Evolutionary conservation across 148 eudicot genomes (phyloP), one percentile per base, ranked within the genome.

Genomic region (Amaranthus palmeri): DNA sequence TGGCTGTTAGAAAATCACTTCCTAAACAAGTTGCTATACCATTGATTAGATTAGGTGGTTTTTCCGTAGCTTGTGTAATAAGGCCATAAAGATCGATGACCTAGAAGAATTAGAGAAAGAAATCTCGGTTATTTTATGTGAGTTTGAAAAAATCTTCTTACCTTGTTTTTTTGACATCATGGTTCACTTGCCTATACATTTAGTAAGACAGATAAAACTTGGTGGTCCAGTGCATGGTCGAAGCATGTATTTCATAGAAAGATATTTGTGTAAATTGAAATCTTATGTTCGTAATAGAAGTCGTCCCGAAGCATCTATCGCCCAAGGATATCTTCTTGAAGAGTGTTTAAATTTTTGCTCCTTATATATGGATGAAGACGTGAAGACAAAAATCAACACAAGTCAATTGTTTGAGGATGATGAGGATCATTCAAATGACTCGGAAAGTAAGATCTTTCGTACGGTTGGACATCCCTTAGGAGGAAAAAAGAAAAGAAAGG

Each of bases 381-480:
- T 54, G 1, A 64, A 73, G 6, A 53, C 62, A 7, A 73, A 7
- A 12, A 6, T 17, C 5, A 54, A 63, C 43, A 62, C 6, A n/a
- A 50, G 1, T 15, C 11, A 6, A 6, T 9, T 15, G 12, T 54
- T 62, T 54, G 4, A 6, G n/a, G 9, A 40, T 3, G 7, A 11
- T 41, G 36, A 0, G 36, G 50, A 41, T 52, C 47, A 52, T 12
- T 5, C 11, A 40, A n/a, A 0, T 46, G 36, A 63, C 4, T 12
- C 1, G 10, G 42, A 73, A 0, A 4, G 3, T 10, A 5, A 18
- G 42, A n/a, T 49, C 40, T 58, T 74, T 41, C 3, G 1, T 2
- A 58, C 48, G 4, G 59, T 6, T 14, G 67, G 77, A n/a, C 77
- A 74, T 49, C 77, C 77, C 3, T 18, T 69, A 12, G 68, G 72